Base-by-base conservation (phyloP, 352 stramenopile genomes). In the Globisporangium carolinianum region DNA sequence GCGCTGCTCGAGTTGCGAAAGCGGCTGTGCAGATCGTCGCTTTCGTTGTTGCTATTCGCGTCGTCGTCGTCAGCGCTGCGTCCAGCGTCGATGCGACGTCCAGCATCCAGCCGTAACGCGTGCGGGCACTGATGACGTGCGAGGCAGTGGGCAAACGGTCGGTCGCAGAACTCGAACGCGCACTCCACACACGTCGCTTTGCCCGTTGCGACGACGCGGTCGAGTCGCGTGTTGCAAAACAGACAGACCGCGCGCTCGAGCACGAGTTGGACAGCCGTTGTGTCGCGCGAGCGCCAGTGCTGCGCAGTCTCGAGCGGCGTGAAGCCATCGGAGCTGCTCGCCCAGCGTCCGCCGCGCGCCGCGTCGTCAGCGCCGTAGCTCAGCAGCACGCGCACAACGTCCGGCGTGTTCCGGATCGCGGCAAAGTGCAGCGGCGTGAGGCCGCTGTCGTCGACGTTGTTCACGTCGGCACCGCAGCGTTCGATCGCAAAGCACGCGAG, bases 351-450 rank as follows among this genome's bases (percentile, higher is more conserved):
- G 4, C 75, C 72, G n/a, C 52, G 43, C 4, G 62, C 35, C 0
- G 47, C 46, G 14, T 65, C 55, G 58, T 81, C 67, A 4, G 78
- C 83, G 10, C 83, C 83, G 41, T 70, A 70, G 17, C 55, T 68
- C 36, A 92, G 71, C 18, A 95, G 62, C 18, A 92, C 47, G 12
- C 85, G 85, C 24, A 88, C 67, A 54, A 88, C 62, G 48, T 95
- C 82, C 1, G 83, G 83, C 32, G 92, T 73, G 52, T 95, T 92
- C 9, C 75, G 78, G 38, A 92, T 72, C 24, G 87, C 78, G 37
- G 69, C 77, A 60, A 92, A 91, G 63, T 95, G 85, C 36, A 95
- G 60, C 15, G 85, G 85, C 3, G 73, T 91, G 39, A 95, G 67
- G 5, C 64, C 67, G 6, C 68, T 73, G 49, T 93, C 85, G 53